Evolutionary conservation across 495 filamentous ascomycete species (phyloP).

Genomic region (Aspergillus carlsbadensis): DNA sequence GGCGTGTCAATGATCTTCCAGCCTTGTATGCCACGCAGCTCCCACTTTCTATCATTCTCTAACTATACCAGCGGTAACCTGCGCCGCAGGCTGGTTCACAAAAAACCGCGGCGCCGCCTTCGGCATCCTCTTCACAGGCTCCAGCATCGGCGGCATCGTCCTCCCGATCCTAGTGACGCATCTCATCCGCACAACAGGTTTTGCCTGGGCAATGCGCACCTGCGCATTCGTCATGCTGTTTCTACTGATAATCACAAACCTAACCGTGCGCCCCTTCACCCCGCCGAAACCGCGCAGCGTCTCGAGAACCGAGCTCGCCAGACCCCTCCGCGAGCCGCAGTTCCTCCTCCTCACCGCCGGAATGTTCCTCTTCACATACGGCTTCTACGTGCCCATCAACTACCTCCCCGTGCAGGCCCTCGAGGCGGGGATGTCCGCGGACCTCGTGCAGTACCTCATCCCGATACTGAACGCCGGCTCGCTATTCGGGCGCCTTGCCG

Average conservation of each 20-base stretch:
- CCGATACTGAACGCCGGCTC: constrained; percentile 32
- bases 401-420: constrained; percentile 23
- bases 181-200: constrained; percentile 36
- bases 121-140: constrained; percentile 51
- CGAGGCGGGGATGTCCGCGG: constrained; percentile 21
- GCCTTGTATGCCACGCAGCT: neutral
- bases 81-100: constrained; percentile 45
- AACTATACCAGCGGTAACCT: neutral
- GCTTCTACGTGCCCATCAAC: constrained; percentile 35
- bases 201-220: constrained; percentile 41
- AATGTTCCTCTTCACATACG: constrained; percentile 45
- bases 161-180: constrained; percentile 39
- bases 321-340: neutral
- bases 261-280: constrained; percentile 29
- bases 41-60: neutral
- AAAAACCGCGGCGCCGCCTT: constrained; percentile 50
- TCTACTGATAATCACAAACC: constrained; percentile 28
- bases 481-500: constrained; percentile 31
- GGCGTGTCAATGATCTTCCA: constrained; percentile 28
- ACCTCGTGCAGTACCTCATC: constrained; percentile 28
- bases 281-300: constrained; percentile 14
- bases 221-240: constrained; percentile 37
- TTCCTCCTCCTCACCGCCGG: constrained; percentile 41
- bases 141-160: constrained; percentile 52
- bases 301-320: neutral